These are phyloP conservation scores for Talaromyces sp. DNA, from an alignment of 2,329 filamentous ascomycete species.

Conservation along the genomic window DNA sequence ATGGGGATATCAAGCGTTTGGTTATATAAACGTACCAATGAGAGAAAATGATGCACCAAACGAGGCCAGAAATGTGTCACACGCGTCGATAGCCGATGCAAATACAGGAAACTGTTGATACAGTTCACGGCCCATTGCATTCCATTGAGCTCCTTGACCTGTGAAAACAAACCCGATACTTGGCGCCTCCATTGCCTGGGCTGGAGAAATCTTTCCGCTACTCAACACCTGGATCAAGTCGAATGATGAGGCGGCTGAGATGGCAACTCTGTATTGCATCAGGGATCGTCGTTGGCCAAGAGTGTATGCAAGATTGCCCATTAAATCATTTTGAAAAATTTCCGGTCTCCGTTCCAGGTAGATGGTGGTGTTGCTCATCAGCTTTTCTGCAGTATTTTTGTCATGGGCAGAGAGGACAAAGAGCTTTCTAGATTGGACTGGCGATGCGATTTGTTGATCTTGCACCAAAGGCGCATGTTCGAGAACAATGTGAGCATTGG, in stretches of 20 bases:
- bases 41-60: background rate
- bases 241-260: background rate
- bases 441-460: background rate
- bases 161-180: slow-evolving; percentile 27
- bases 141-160: slow-evolving; percentile 36
- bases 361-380: background rate
- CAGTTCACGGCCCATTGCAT: slow-evolving; percentile 15
- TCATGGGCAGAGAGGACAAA: slow-evolving; percentile 1
- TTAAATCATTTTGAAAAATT: background rate
- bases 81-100: slow-evolving; percentile 3
- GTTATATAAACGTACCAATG: background rate
- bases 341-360: background rate
- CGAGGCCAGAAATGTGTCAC: background rate
- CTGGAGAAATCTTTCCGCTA: background rate
- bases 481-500: slow-evolving; percentile 10
- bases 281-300: slow-evolving; percentile 2
- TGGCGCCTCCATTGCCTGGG: background rate
- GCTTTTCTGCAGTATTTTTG: background rate
- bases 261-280: background rate
- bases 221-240: slow-evolving; percentile 1
- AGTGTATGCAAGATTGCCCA: slow-evolving; percentile 5
- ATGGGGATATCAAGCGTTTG: slow-evolving; percentile 3
- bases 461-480: background rate
- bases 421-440: background rate
- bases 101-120: slow-evolving; percentile 10